phyloP scores from a whole-genome alignment of 306 rosid genomes.

The Sindora glabra region DNA sequence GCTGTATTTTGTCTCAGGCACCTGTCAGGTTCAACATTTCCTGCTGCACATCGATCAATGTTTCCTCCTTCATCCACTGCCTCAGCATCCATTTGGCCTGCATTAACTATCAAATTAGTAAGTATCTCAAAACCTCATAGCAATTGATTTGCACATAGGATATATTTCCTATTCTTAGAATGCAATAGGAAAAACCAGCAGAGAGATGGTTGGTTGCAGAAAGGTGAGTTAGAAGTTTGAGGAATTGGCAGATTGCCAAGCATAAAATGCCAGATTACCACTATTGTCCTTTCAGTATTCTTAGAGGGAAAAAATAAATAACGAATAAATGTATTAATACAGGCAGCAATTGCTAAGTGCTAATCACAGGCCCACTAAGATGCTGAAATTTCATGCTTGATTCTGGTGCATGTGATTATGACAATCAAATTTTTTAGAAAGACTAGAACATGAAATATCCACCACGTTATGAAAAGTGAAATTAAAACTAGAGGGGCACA shows the following conservation, averaged over 20 bases:
- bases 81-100: conserved; percentile 46
- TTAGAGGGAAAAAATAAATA: neutral
- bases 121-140: neutral
- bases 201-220: neutral
- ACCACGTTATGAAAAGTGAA: neutral
- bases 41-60: conserved; percentile 20
- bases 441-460: neutral
- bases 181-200: neutral
- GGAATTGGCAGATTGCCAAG: neutral
- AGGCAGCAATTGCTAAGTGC: neutral
- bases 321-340: neutral
- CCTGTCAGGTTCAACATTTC: conserved; percentile 21
- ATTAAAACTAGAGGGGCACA: neutral
- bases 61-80: conserved; percentile 35
- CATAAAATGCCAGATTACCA: neutral
- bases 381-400: neutral
- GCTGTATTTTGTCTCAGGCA: conserved; percentile 16
- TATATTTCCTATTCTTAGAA: neutral
- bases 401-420: neutral
- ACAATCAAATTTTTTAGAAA: neutral
- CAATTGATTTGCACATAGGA: neutral
- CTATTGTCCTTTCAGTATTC: neutral
- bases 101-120: no score
- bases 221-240: neutral
- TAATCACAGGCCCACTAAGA: neutral